Percentiles rank a stretch among this genome's conserved stretches.
Evolutionary conservation across 805 yeast genomes (phyloP).

Genomic region (Metschnikowia shivogae): DNA sequence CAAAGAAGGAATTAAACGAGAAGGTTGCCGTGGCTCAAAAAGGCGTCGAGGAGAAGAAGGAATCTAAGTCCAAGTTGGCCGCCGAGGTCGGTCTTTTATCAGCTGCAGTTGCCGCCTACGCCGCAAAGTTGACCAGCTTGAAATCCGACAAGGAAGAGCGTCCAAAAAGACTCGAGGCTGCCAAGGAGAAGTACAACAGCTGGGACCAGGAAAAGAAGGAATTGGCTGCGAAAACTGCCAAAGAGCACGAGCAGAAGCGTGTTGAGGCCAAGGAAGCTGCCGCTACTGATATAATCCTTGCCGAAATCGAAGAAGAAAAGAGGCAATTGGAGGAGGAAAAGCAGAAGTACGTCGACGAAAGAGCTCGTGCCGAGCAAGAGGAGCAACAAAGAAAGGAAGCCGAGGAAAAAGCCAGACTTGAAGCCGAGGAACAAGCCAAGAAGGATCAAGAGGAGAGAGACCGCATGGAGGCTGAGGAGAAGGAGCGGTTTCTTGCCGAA

Average conservation of each 20-base stretch:
- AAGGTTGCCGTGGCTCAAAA: conserved; percentile 35
- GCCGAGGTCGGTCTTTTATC: conserved; percentile 44
- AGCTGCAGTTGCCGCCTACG: conserved; percentile 41
- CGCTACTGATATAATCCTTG: conserved; percentile 13
- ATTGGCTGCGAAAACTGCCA: conserved; percentile 32
- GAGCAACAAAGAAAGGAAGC: conserved; percentile 13
- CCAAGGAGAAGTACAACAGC: conserved; percentile 34
- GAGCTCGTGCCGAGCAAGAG: conserved; percentile 12
- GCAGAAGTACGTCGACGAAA: conserved; percentile 14
- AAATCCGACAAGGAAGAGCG: conserved; percentile 36
- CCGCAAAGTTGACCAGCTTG: conserved; percentile 39
- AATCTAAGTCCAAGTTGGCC: conserved; percentile 31
- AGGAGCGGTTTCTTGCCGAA: conserved; percentile 4
- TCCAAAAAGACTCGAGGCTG: conserved; percentile 34
- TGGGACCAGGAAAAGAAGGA: conserved; percentile 47
- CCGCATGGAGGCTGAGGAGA: conserved; percentile 21
- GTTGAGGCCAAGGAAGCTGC: conserved; percentile 37
- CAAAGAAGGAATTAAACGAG: conserved; percentile 41
- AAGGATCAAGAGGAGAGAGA: conserved; percentile 26
- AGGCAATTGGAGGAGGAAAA: conserved; percentile 14
- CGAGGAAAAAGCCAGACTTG: conserved; percentile 9
- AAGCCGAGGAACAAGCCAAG: conserved; percentile 14
- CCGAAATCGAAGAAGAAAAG: conserved; percentile 16
- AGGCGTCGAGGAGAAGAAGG: conserved; percentile 34
- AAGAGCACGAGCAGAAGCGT: conserved; percentile 19